Base-by-base conservation (phyloP, 2,329 filamentous ascomycete genomes). In the Trichoderma atroviride region DNA sequence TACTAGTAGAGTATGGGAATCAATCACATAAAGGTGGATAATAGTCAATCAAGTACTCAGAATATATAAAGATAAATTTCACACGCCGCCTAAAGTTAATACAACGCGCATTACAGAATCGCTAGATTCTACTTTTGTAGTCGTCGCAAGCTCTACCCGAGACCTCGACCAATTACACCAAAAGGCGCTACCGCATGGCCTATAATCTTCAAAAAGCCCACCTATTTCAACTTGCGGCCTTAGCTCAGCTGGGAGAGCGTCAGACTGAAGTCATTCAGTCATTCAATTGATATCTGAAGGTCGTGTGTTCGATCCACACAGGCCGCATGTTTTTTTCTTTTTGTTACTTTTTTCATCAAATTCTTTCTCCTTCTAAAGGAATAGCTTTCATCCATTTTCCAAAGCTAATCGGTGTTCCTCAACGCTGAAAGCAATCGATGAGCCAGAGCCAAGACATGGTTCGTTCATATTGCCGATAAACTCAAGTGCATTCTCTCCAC, bases 191-290 rank as follows among this genome's bases (percentile, higher is more conserved):
- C 10, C 1, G 33, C 2, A 13, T 19, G 3, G 40, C 16, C 5
- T 67, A 67, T 67, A 67, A 40, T 5, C 24, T 19, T 5, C n/a
- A 59, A 67, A 9, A 37, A 37, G 27, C 2, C 14, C 4, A 4
- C 2, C 7, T 24, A 10, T 52, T n/a, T 43, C 63, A 66, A 66
- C 37, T 56, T 61, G 65, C 65, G 65, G 57, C 65, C 65, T 68
- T 68, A 68, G 65, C 65, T 68, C 65, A 68, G 65, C 65, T 68
- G 65, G 65, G 65, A 68, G 65, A 68, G 65, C 65, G 65, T 68
- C 65, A 68, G 65, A 68, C 65, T 68, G 65, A 68, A 68, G 65
- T 61, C 58, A 61, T 24, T 43, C 65, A 33, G 56, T 61, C 57
- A 37, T 47, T 16, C 14, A 55, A 27, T 55, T 47, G 56, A 60